phyloP scores from a whole-genome alignment of 768 basidiomycete species.

The Pleurotus djamor region DNA sequence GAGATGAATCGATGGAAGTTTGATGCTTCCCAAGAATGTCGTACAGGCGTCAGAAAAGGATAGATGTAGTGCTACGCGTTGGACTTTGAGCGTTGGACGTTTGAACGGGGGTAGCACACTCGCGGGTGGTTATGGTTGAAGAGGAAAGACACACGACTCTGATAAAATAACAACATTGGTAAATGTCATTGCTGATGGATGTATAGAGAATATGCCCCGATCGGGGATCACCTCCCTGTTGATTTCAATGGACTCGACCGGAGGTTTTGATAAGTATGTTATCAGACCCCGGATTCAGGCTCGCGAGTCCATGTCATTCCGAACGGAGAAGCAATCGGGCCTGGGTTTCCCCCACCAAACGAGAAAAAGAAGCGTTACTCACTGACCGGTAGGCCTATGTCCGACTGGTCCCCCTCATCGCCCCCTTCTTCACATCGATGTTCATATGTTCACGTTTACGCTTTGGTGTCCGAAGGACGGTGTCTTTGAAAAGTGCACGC shows the following conservation, averaged over 20 bases:
- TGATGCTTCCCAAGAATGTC: constrained; percentile 3
- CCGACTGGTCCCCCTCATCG: not conserved
- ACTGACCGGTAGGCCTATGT: not conserved
- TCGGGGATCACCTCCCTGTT: not conserved
- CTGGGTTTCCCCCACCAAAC: no score
- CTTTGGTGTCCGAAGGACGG: no score
- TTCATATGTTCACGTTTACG: no score
- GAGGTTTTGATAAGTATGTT: not conserved
- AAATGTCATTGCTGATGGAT: not conserved
- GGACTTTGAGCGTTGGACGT: not conserved
- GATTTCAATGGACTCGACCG: not conserved
- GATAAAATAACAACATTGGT: not conserved
- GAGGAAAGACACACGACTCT: not conserved
- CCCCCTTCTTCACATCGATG: not conserved
- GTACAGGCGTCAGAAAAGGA: constrained; percentile 1
- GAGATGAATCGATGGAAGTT: not conserved
- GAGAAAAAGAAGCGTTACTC: no score
- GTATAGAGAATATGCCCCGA: not conserved
- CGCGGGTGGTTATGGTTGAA: not conserved
- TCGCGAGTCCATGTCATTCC: not conserved
- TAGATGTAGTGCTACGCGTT: not conserved
- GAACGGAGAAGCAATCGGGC: not conserved
- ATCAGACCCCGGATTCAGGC: constrained; percentile 4
- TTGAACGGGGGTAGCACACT: not conserved
- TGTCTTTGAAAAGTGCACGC: not conserved